Conservation (phyloP, 345 rosid species). For the Murraya koenigii region DNA sequence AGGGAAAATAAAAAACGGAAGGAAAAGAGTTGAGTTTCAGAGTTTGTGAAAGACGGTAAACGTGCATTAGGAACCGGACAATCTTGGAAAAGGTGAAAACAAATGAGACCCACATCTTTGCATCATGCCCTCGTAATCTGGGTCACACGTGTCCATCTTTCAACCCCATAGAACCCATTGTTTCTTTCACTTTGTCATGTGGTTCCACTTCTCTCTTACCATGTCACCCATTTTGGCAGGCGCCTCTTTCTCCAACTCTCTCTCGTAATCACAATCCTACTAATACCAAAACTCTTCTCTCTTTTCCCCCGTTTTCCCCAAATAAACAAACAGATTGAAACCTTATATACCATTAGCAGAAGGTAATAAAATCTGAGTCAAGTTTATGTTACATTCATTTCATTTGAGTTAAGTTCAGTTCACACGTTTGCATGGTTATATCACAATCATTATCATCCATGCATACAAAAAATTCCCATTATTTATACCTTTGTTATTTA, state of each 20-base stretch:
- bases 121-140: not conserved
- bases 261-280: not conserved
- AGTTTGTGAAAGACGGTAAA: constrained; percentile 10
- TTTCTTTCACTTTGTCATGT: not conserved
- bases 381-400: not conserved
- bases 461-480: not conserved
- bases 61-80: constrained; percentile 78
- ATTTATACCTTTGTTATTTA: no score
- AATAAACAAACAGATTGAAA: not conserved
- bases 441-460: not conserved
- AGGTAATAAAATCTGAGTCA: not conserved
- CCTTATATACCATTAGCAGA: not conserved
- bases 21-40: no score
- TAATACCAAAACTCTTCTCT: not conserved
- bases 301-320: not conserved
- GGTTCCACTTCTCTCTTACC: not conserved
- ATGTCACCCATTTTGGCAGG: not conserved
- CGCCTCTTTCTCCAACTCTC: not conserved
- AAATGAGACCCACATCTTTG: not conserved
- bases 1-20: no score
- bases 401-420: not conserved
- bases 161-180: not conserved
- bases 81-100: constrained; percentile 29
- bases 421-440: not conserved
- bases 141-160: constrained; percentile 20